These are phyloP conservation scores for Sutorius australiensis DNA, from an alignment of 768 basidiomycete genomes.

Conservation along the genomic window DNA sequence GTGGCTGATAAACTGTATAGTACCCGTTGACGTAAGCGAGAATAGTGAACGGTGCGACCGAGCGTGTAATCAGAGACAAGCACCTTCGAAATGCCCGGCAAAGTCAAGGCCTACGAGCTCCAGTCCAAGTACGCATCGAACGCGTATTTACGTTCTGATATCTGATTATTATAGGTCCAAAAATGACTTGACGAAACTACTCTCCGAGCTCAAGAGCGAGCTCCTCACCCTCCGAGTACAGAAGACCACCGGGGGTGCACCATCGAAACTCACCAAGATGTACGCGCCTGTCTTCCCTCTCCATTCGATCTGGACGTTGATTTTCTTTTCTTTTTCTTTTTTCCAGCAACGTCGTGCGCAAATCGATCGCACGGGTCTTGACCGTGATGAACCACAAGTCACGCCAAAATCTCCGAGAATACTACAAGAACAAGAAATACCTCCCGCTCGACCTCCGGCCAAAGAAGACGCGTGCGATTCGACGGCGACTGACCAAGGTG, in stretches of 20 bases:
- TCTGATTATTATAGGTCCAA: conserved; percentile 63
- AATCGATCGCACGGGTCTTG: conserved; percentile 96
- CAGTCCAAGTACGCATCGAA: conserved; percentile 75
- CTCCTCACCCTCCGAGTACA: conserved; percentile 91
- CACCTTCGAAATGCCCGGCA: conserved; percentile 69
- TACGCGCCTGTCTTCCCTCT: conserved; percentile 39
- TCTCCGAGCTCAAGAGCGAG: conserved; percentile 92
- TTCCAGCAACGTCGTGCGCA: conserved; percentile 89
- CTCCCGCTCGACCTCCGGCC: conserved; percentile 94
- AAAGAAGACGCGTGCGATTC: conserved; percentile 98
- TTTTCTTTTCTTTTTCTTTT: neutral
- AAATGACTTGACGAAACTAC: conserved; percentile 93
- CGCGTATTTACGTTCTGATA: neutral
- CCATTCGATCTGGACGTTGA: neutral
- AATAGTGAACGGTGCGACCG: conserved; percentile 27
- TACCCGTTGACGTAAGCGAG: conserved; percentile 30
- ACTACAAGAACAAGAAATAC: conserved; percentile 97
- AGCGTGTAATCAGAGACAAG: conserved; percentile 30
- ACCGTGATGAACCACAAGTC: conserved; percentile 99
- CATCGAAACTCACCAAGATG: conserved; percentile 97
- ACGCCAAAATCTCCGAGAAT: conserved; percentile 94
- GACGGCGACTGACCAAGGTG: conserved; percentile 89
- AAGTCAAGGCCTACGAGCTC: conserved; percentile 96
- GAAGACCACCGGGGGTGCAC: conserved; percentile 95
- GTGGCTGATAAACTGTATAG: conserved; percentile 46